phyloP scores from a whole-genome alignment of 176 grass and related monocot genomes.

The Puccinellia tenuiflora region DNA sequence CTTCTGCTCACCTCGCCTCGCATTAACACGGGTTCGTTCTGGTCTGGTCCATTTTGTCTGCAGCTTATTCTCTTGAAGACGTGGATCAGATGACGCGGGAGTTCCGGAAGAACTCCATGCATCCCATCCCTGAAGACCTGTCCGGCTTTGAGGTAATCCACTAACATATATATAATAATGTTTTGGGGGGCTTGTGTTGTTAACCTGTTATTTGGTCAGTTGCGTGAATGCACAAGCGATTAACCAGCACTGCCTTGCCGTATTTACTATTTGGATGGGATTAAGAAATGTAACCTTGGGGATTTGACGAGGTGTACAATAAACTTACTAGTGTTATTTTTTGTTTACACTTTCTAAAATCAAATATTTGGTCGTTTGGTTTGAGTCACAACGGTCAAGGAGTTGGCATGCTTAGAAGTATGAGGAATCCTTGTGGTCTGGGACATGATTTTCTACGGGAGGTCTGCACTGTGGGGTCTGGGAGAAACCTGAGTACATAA shows the following conservation, averaged over 20 bases:
- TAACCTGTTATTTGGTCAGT: not conserved
- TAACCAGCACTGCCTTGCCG: not conserved
- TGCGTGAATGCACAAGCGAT: not conserved
- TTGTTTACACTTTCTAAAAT: not conserved
- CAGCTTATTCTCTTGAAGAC: conserved; percentile 75
- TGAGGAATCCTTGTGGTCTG: not conserved
- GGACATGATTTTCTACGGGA: not conserved
- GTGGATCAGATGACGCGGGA: conserved; percentile 65
- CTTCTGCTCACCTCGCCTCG: not conserved
- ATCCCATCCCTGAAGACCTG: conserved; percentile 21
- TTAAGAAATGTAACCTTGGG: not conserved
- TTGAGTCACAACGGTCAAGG: not conserved
- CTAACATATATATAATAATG: not conserved
- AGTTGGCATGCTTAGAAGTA: not conserved
- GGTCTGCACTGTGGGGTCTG: not conserved
- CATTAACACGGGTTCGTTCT: not conserved
- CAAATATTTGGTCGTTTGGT: not conserved
- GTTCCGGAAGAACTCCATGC: conserved; percentile 42
- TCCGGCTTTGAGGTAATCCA: conserved; percentile 49
- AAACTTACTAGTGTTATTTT: not conserved
- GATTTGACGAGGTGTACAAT: not conserved
- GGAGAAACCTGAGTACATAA: not conserved
- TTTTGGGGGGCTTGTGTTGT: not conserved
- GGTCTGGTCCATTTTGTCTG: not conserved
- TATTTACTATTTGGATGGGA: not conserved